These are phyloP conservation scores for Malassezia cuniculi DNA, from an alignment of 1,284 basidiomycete genomes.

Conservation along the genomic window DNA sequence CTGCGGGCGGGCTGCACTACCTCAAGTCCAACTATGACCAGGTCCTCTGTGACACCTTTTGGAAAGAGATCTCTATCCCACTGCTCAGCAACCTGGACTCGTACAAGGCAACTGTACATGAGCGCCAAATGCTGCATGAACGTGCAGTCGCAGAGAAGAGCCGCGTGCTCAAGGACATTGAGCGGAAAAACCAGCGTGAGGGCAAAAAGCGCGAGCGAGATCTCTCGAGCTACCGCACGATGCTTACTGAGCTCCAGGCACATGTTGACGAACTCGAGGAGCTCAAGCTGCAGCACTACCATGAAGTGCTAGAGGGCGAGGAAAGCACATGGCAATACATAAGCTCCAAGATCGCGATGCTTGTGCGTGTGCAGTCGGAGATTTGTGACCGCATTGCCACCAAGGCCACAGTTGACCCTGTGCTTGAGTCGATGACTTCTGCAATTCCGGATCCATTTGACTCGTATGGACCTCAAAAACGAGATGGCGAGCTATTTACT, in stretches of 20 bases:
- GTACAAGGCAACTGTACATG: constrained; percentile 59
- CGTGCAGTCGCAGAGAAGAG: constrained; percentile 58
- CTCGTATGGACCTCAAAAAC: constrained; percentile 70
- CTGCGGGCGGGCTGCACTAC: constrained; percentile 61
- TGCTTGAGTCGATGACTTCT: constrained; percentile 78
- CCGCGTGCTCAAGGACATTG: constrained; percentile 71
- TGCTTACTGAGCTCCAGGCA: constrained; percentile 56
- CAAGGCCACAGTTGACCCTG: constrained; percentile 73
- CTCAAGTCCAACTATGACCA: constrained; percentile 86
- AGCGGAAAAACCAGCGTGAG: constrained; percentile 66
- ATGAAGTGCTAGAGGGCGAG: constrained; percentile 76
- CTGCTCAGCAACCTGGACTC: constrained; percentile 68
- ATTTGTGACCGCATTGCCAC: constrained; percentile 59
- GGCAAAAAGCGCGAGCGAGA: constrained; percentile 57
- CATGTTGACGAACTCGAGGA: constrained; percentile 79
- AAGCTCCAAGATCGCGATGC: constrained; percentile 48
- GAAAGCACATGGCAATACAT: constrained; percentile 85
- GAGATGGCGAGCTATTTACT: constrained; percentile 81
- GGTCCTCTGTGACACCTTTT: constrained; percentile 71
- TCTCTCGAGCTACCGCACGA: constrained; percentile 31
- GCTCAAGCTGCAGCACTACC: constrained; percentile 65
- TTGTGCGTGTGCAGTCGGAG: constrained; percentile 35
- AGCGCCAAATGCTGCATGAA: constrained; percentile 39
- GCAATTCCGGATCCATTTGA: constrained; percentile 84
- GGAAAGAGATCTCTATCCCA: constrained; percentile 80